Evolutionary conservation across 2,329 filamentous ascomycete genomes (phyloP), one percentile per base, ranked within the genome.

Genomic region (Phialemonium atrogriseum): DNA sequence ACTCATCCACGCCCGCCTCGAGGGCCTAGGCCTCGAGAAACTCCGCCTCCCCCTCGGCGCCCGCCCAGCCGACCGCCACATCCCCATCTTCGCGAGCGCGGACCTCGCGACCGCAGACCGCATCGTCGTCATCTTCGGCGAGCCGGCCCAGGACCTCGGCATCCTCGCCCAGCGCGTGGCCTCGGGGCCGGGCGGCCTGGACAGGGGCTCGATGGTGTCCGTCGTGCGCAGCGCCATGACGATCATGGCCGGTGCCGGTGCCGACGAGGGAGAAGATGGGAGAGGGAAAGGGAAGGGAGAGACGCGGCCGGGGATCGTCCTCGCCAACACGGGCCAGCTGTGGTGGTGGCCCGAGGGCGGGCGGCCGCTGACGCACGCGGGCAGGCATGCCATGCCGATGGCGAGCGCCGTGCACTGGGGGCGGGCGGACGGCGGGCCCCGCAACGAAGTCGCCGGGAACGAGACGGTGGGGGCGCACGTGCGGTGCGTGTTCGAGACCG

Each of bases 281-380:
- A n/a, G n/a, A n/a, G n/a, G n/a, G n/a, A n/a, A n/a, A n/a, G n/a
- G n/a, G n/a, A n/a, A n/a, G n/a, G n/a, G n/a, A n/a, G n/a, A n/a
- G n/a, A n/a, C n/a, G n/a, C n/a, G n/a, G n/a, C 76, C 69, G 0
- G 81, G 72, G 4, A 59, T 95, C 34, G 59, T 95, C 17, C 61
- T 94, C 16, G 73, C 85, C 27, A 95, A 94, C 50, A 66, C 76
- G 4, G 85, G 84, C 5, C 78, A 93, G 56, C 61, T 84, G 12
- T 64, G 79, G 46, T 95, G 85, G 78, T 84, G 82, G 52, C 74
- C 82, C 24, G 68, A 72, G 31, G 68, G 68, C 2, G 58, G 67
- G 31, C 68, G 70, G 29, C 65, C 76, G 0, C 62, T 94, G 38
- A 82, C 73, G 1, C 51, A 67, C 2, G 49, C 51, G 0, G 68